These are phyloP conservation scores for Populus deltoides DNA, from an alignment of 345 rosid species.

Conservation along the genomic window DNA sequence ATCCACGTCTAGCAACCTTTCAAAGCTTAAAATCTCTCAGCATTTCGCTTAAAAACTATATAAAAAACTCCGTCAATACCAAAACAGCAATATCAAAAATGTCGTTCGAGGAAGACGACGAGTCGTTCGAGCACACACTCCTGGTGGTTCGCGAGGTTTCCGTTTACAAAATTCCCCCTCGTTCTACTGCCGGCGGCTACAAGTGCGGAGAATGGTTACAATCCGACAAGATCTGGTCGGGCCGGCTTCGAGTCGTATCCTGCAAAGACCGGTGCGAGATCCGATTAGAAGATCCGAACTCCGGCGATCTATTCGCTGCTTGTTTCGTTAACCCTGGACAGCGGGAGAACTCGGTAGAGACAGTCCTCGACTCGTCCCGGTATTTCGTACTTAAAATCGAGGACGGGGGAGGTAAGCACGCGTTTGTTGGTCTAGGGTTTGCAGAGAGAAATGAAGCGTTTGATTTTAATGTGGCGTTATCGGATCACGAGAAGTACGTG, in stretches of 20 bases:
- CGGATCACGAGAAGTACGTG: slow-evolving; percentile 93
- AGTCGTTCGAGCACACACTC: slow-evolving; percentile 84
- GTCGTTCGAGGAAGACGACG: slow-evolving; percentile 86
- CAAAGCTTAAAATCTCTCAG: background rate
- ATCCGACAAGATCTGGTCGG: slow-evolving; percentile 99
- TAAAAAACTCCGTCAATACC: background rate
- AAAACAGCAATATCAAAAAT: background rate
- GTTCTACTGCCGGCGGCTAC: slow-evolving; percentile 91
- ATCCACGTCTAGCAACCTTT: slow-evolving; percentile 27
- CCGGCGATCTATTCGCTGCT: slow-evolving; percentile 90
- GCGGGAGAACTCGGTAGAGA: slow-evolving; percentile 85
- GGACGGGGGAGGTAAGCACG: slow-evolving; percentile 91
- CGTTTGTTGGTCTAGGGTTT: slow-evolving; percentile 93
- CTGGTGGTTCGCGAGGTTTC: slow-evolving; percentile 92
- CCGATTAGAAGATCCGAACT: slow-evolving; percentile 88
- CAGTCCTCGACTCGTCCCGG: slow-evolving; percentile 95
- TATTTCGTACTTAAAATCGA: slow-evolving; percentile 95
- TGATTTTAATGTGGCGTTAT: slow-evolving; percentile 97
- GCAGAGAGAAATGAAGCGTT: slow-evolving; percentile 93
- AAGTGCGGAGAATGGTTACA: slow-evolving; percentile 99
- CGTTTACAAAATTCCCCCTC: slow-evolving; percentile 92
- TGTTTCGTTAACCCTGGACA: slow-evolving; percentile 84
- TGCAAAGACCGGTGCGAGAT: slow-evolving; percentile 97
- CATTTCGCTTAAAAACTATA: background rate
- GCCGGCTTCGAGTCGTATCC: slow-evolving; percentile 92